Evolutionary conservation across 164 flowering plant species (phyloP).

Genomic region (Buxus sempervirens): DNA sequence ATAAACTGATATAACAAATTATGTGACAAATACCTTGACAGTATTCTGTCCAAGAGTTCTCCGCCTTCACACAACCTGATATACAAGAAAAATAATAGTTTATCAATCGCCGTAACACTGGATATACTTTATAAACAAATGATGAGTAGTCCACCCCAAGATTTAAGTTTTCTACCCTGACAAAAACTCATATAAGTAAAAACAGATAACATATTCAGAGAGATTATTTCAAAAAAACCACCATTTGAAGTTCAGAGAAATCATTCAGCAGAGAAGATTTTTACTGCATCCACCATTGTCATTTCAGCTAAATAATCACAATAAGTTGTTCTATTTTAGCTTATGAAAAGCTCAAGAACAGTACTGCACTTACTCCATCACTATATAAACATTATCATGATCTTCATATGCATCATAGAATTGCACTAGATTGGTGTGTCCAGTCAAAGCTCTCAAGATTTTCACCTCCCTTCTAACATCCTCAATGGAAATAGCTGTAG

Average conservation of each 20-base stretch:
- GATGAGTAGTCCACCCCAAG: neutral
- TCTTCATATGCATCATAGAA: slow-evolving; percentile 95
- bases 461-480: slow-evolving; percentile 95
- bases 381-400: slow-evolving; percentile 73
- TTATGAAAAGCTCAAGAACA: neutral
- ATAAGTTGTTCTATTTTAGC: neutral
- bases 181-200: too few species aligned
- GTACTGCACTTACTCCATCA: slow-evolving; percentile 77
- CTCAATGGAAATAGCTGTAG: slow-evolving; percentile 90
- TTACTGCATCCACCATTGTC: neutral
- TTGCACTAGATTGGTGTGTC: slow-evolving; percentile 70
- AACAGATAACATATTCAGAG: neutral
- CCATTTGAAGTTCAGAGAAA: neutral
- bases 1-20: too few species aligned
- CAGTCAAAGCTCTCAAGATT: slow-evolving; percentile 77
- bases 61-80: slow-evolving; percentile 97
- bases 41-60: slow-evolving; percentile 94
- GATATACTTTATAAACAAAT: neutral
- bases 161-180: neutral
- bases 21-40: slow-evolving; percentile 56
- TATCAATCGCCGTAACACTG: neutral
- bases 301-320: neutral
- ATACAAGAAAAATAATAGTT: slow-evolving; percentile 10
- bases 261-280: too few species aligned
- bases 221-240: neutral